These are phyloP conservation scores for Solanum virginianum DNA, from an alignment of 257 asterid species.

Conservation along the genomic window DNA sequence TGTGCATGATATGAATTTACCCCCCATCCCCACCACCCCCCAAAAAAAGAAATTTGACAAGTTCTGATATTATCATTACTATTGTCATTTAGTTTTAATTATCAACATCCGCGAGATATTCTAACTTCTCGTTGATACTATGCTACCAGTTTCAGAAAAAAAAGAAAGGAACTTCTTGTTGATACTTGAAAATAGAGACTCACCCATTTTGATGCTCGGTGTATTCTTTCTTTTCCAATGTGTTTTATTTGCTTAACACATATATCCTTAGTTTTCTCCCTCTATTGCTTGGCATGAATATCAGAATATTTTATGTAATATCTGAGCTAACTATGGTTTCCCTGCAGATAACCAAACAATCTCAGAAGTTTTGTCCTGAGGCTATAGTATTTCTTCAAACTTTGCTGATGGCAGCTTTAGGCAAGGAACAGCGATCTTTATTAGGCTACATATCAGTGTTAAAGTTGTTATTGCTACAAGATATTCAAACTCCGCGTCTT, in stretches of 20 bases:
- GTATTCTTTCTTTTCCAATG: background rate
- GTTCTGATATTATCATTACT: no score
- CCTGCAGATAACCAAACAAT: slow-evolving; percentile 52
- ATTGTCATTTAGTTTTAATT: no score
- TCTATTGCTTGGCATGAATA: background rate
- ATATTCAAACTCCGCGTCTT: background rate
- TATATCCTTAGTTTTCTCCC: background rate
- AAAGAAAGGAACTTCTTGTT: no score
- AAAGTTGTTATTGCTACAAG: background rate
- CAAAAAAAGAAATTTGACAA: no score
- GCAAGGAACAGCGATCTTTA: slow-evolving; percentile 11
- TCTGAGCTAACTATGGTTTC: background rate
- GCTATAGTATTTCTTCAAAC: slow-evolving; percentile 62
- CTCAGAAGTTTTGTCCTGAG: slow-evolving; percentile 74
- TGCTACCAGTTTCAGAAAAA: no score
- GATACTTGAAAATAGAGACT: background rate
- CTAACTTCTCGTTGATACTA: background rate
- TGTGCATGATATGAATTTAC: background rate
- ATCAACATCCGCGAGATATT: background rate
- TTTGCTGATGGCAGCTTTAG: slow-evolving; percentile 59
- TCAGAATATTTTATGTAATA: background rate
- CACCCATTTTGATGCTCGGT: background rate
- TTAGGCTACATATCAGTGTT: background rate
- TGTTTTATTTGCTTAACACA: background rate
- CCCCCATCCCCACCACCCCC: no score